Base-by-base conservation (phyloP, 805 yeast species). In the Candida sphagnicola region DNA sequence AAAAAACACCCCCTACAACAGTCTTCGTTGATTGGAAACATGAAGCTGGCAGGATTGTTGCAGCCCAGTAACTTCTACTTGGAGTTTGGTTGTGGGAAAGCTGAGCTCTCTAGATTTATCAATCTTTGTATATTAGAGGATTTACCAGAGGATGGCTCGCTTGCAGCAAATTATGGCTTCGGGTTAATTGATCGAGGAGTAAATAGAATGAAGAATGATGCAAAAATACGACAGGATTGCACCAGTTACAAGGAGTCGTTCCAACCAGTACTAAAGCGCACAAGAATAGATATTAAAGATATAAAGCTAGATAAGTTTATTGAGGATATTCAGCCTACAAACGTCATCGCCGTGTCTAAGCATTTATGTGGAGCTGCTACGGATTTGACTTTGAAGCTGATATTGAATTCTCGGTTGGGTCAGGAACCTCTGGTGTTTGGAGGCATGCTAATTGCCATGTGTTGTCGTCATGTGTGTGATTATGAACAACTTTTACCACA, bases 281-380 rank as follows among this genome's bases (percentile, higher is more conserved):
- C 78, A 4, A 78, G 84, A 48, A 75, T 82, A 6, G 97, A 89
- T 56, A 90, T 89, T 41, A 86, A 86, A 58, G 95, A 89, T 51
- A 56, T 89, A 26, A 54, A 68, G 30, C 57, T 86, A 5, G 77
- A 71, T 35, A 53, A 64, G 16, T 67, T 79, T 13, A 43, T 79
- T 1, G 51, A 54, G 15, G 51, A 51, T 19, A 35, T 48, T 8
- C 31, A 45, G 3, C 51, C 51, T 8, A 38, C 40, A 2, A 47
- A 44, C 2, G 54, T 70, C 28, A 81, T 83, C 6, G 87, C 81
- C 1, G 77, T 89, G 2, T 88, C 96, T 4, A 89, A 89, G 57
- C 97, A 89, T 62, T 62, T 90, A 25, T 89, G 97, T 61, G 97
- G 97, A 4, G 95, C 85, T 3, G 97, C 97, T 1, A 90, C 96